Evolutionary conservation across 2,329 filamentous ascomycete genomes (phyloP).

Genomic region (Xylaria sp.): DNA sequence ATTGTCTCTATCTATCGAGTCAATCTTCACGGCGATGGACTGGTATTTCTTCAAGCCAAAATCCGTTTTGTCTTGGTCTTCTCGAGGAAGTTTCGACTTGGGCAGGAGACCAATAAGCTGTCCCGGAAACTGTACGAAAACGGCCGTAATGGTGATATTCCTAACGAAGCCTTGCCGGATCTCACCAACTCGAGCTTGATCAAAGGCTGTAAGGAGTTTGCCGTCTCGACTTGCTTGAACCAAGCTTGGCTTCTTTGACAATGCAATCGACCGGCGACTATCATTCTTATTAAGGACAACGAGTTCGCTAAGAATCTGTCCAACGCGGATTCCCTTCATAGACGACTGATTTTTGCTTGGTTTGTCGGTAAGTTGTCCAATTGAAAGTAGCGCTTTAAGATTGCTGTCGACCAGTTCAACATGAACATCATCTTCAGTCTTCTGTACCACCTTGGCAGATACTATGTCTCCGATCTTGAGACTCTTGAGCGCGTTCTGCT

Average conservation of each 20-base stretch:
- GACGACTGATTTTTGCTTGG: conserved; percentile 77
- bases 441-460: conserved; percentile 82
- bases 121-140: conserved; percentile 89
- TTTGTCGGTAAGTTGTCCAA: conserved; percentile 86
- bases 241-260: conserved; percentile 86
- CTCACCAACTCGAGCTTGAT: conserved; percentile 75
- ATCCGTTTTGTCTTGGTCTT: conserved; percentile 71
- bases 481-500: conserved; percentile 79
- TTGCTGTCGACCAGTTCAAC: conserved; percentile 79
- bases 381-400: conserved; percentile 79
- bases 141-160: conserved; percentile 81
- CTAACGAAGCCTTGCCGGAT: conserved; percentile 82
- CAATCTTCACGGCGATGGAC: conserved; percentile 76
- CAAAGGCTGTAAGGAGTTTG: conserved; percentile 76
- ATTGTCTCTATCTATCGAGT: conserved; percentile 75
- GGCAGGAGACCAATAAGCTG: conserved; percentile 81
- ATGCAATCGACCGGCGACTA: conserved; percentile 75
- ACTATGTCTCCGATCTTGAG: conserved; percentile 80
- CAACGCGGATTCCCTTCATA: conserved; percentile 83
- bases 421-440: conserved; percentile 78
- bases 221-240: conserved; percentile 77
- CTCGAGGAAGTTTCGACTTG: conserved; percentile 79
- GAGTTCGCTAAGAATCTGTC: conserved; percentile 83
- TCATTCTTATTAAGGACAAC: conserved; percentile 88
- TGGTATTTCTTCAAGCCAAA: conserved; percentile 85